Evolutionary conservation across 176 grass and related monocot species (phyloP).

Genomic region (Cymbopogon citratus): DNA sequence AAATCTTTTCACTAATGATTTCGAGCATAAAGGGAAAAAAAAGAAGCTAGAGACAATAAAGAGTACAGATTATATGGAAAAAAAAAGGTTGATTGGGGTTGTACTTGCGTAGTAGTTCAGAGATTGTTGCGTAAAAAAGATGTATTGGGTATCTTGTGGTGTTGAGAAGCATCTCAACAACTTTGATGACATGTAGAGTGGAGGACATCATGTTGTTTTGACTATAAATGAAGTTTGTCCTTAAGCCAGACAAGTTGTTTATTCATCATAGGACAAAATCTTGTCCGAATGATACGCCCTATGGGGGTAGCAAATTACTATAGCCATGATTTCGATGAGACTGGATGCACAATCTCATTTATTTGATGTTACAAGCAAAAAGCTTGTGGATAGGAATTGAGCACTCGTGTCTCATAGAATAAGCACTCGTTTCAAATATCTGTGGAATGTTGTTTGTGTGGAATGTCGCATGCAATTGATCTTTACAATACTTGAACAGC

Average conservation of each 20-base stretch:
- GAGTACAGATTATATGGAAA: neutral
- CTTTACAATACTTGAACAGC: neutral
- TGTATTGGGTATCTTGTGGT: neutral
- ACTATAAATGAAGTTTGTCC: slow-evolving; percentile 34
- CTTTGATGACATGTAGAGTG: slow-evolving; percentile 33
- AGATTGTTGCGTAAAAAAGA: neutral
- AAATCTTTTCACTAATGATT: neutral
- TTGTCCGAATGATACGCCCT: slow-evolving; percentile 38
- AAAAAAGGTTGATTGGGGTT: neutral
- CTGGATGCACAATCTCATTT: slow-evolving; percentile 18
- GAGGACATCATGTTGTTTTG: slow-evolving; percentile 45
- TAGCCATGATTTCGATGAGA: slow-evolving; percentile 28
- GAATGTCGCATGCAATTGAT: neutral
- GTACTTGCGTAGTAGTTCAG: neutral
- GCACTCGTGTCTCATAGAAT: neutral
- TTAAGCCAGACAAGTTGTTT: slow-evolving; percentile 30
- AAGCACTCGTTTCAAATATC: too few relatives aligned
- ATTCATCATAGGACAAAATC: slow-evolving; percentile 38
- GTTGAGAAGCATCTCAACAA: slow-evolving; percentile 30
- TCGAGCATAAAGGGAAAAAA: neutral
- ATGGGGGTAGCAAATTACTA: slow-evolving; percentile 32
- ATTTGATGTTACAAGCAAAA: slow-evolving; percentile 21
- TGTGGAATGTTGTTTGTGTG: neutral
- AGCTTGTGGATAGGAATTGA: slow-evolving; percentile 1
- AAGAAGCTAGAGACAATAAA: neutral